Evolutionary conservation across 1,284 basidiomycete genomes (phyloP).

Genomic region (Mycena sp.): DNA sequence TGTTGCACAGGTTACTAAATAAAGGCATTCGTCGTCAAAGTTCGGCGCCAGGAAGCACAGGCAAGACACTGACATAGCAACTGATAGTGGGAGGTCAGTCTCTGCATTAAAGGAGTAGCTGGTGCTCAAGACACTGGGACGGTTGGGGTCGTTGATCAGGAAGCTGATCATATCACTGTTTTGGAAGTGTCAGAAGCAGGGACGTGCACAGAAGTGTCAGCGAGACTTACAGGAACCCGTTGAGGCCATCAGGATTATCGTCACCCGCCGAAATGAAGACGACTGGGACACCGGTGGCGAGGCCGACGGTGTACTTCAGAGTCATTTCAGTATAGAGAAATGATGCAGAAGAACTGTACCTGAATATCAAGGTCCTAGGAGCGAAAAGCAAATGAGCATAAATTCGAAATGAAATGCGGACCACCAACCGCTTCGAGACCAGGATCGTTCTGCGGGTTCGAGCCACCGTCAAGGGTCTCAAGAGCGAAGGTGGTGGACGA

Average conservation of each 20-base stretch:
- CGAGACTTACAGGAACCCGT: constrained; percentile 26
- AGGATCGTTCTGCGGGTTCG: constrained; percentile 11
- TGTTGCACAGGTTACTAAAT: constrained; percentile 26
- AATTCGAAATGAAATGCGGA: constrained; percentile 15
- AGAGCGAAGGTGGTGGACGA: constrained; percentile 36
- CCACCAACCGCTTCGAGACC: constrained; percentile 21
- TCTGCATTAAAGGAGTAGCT: constrained; percentile 24
- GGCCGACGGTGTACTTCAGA: constrained; percentile 28
- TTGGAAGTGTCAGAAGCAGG: constrained; percentile 13
- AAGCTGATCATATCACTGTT: constrained; percentile 16
- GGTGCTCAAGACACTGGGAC: constrained; percentile 29
- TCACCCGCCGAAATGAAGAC: constrained; percentile 30
- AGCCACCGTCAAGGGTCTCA: constrained; percentile 56
- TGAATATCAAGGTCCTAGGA: constrained; percentile 22
- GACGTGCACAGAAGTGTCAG: constrained; percentile 3
- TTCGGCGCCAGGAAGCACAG: constrained; percentile 1
- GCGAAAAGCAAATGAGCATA: not conserved
- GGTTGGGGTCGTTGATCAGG: not conserved
- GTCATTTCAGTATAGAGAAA: constrained; percentile 7
- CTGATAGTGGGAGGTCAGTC: constrained; percentile 10
- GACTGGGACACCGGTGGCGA: constrained; percentile 24
- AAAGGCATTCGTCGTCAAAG: constrained; percentile 14
- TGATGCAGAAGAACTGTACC: constrained; percentile 10
- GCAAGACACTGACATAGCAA: constrained; percentile 17
- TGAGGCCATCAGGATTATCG: constrained; percentile 14